These are phyloP conservation scores for Phytophthora ohioensis DNA, from an alignment of 352 stramenopile genomes.

Conservation along the genomic window DNA sequence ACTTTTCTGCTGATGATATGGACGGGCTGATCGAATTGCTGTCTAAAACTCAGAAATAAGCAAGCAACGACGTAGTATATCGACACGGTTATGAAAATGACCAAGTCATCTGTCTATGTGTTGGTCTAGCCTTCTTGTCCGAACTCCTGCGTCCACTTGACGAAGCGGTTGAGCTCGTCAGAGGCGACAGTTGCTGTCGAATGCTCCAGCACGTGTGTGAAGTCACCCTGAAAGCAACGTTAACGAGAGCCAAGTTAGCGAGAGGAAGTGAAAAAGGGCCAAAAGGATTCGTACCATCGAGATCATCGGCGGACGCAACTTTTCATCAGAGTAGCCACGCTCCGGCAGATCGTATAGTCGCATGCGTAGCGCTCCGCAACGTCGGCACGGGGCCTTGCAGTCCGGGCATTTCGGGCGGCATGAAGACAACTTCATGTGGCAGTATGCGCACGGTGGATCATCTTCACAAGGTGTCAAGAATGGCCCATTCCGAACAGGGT, in stretches of 20 bases:
- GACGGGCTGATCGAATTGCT: slow-evolving; percentile 44
- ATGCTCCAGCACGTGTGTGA: slow-evolving; percentile 95
- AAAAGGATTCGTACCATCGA: slow-evolving; percentile 66
- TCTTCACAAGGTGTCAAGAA: slow-evolving; percentile 88
- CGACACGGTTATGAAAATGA: slow-evolving; percentile 36
- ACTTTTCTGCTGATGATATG: slow-evolving; percentile 67
- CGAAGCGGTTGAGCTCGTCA: slow-evolving; percentile 97
- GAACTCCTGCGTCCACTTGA: slow-evolving; percentile 99
- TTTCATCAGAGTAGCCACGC: slow-evolving; percentile 85
- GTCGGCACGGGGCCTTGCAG: slow-evolving; percentile 75
- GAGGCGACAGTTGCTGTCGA: slow-evolving; percentile 95
- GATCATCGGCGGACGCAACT: slow-evolving; percentile 87
- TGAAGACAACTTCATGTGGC: slow-evolving; percentile 90
- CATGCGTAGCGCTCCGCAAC: slow-evolving; percentile 85
- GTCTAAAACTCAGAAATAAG: slow-evolving; percentile 21
- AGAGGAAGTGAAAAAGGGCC: neutral
- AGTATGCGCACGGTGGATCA: slow-evolving; percentile 87
- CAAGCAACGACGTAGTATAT: slow-evolving; percentile 36
- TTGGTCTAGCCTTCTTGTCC: slow-evolving; percentile 95
- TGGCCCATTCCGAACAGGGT: slow-evolving; percentile 59
- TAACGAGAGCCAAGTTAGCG: neutral
- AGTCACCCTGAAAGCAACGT: slow-evolving; percentile 88
- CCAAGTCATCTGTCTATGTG: slow-evolving; percentile 35
- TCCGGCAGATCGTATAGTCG: slow-evolving; percentile 86
- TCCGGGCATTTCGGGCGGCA: slow-evolving; percentile 70